Percentiles rank a stretch among this genome's conserved stretches.
Evolutionary conservation across 2,329 filamentous ascomycete genomes (phyloP).

Genomic region (Bipolaris sorokiniana): DNA sequence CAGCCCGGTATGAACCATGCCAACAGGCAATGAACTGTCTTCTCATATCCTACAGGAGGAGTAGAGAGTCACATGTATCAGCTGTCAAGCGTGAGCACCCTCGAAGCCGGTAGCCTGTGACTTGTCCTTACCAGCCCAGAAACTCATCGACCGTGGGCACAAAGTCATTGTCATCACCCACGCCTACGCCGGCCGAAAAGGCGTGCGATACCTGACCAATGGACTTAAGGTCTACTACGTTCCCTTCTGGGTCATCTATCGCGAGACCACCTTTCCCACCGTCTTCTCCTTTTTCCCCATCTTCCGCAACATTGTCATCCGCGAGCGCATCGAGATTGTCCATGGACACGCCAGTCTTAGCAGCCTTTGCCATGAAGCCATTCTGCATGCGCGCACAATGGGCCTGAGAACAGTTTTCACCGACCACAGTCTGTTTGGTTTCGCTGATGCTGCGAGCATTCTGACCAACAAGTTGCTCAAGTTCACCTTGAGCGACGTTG

Average conservation of each 20-base stretch:
- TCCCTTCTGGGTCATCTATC: slow-evolving; percentile 94
- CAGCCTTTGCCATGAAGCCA: slow-evolving; percentile 91
- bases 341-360: slow-evolving; percentile 96
- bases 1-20: slow-evolving; percentile 68
- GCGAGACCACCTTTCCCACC: slow-evolving; percentile 90
- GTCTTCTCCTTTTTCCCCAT: slow-evolving; percentile 98
- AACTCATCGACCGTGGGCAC: slow-evolving; percentile 95
- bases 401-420: slow-evolving; percentile 94
- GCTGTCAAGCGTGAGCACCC: slow-evolving; percentile 69
- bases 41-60: slow-evolving; percentile 63
- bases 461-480: slow-evolving; percentile 97
- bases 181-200: slow-evolving; percentile 87
- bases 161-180: slow-evolving; percentile 98
- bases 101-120: background rate
- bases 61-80: slow-evolving; percentile 99
- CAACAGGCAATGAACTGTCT: slow-evolving; percentile 1
- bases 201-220: slow-evolving; percentile 94
- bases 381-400: slow-evolving; percentile 95
- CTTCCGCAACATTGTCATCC: slow-evolving; percentile 94
- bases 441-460: slow-evolving; percentile 94
- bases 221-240: slow-evolving; percentile 98
- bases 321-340: slow-evolving; percentile 94
- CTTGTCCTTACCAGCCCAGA: slow-evolving; percentile 55
- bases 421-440: slow-evolving; percentile 96
- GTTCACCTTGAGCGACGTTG: slow-evolving; percentile 93